Conservation (phyloP, 768 basidiomycete species). For the Leucogyrophana mollusca region DNA sequence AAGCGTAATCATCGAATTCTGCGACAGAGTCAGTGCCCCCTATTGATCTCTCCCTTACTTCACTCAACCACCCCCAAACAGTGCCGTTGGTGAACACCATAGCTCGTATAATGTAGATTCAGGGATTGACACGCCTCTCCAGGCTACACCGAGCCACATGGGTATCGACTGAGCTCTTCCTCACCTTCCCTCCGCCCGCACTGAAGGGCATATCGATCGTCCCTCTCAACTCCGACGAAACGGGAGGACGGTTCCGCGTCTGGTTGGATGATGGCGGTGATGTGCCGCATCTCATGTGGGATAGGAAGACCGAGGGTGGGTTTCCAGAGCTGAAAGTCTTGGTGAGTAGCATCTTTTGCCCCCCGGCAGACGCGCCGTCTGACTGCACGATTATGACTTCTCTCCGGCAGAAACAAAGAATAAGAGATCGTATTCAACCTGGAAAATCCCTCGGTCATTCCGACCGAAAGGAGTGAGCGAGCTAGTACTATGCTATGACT, state of each 20-base stretch:
- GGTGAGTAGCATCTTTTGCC: conserved; percentile 41
- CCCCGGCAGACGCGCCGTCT: not conserved
- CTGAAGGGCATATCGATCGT: conserved; percentile 67
- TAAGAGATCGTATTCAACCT: conserved; percentile 82
- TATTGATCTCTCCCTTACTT: no score
- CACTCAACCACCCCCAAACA: conserved; percentile 26
- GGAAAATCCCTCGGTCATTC: conserved; percentile 86
- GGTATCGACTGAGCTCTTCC: conserved; percentile 88
- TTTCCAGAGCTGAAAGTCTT: conserved; percentile 89
- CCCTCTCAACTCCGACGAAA: conserved; percentile 77
- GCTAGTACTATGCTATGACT: no score
- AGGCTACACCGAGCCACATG: conserved; percentile 94
- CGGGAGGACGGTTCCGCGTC: conserved; percentile 87
- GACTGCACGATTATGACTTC: conserved; percentile 7
- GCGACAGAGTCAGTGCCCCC: conserved; percentile 71
- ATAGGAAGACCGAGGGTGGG: conserved; percentile 85
- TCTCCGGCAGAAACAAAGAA: conserved; percentile 73
- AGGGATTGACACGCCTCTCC: conserved; percentile 6
- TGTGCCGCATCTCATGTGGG: conserved; percentile 67
- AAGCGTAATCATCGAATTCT: conserved; percentile 85
- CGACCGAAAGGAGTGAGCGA: conserved; percentile 54
- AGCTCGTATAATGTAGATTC: conserved; percentile 2
- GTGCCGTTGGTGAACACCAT: conserved; percentile 78
- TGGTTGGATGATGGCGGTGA: conserved; percentile 59
- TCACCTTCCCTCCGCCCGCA: conserved; percentile 84